phyloP scores from a whole-genome alignment of 352 stramenopile genomes.

The Phytophthora syringae region DNA sequence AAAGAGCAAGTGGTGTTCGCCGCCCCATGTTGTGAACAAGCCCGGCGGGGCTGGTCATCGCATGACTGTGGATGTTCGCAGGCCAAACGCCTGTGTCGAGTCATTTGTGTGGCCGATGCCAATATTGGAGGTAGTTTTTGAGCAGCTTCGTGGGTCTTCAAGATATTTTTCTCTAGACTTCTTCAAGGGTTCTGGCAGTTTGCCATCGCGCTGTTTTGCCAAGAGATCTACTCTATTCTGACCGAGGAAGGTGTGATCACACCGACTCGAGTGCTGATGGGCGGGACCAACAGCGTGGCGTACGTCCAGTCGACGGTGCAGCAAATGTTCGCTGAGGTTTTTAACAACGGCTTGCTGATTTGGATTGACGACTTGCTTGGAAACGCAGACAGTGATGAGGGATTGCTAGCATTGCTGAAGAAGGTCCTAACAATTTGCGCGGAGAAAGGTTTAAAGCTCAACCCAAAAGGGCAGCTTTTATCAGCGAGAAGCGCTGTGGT shows the following conservation, averaged over 20 bases:
- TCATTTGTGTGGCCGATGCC: conserved; percentile 20
- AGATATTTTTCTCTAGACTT: conserved; percentile 21
- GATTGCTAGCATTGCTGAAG: background rate
- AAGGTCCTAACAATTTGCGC: conserved; percentile 10
- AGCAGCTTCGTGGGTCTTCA: conserved; percentile 9
- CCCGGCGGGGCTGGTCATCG: background rate
- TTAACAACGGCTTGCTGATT: conserved; percentile 23
- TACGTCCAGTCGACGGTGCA: conserved; percentile 21
- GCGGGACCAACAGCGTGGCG: conserved; percentile 20
- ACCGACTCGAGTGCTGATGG: conserved; percentile 13
- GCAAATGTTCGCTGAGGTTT: conserved; percentile 20
- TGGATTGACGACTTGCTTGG: conserved; percentile 21
- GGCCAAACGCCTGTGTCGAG: conserved; percentile 9
- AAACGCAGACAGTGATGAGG: background rate
- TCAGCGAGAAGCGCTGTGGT: conserved; percentile 11
- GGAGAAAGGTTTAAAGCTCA: conserved; percentile 15
- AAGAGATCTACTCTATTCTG: conserved; percentile 25
- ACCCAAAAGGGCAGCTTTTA: conserved; percentile 14
- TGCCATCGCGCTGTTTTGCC: background rate
- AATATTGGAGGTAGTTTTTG: conserved; percentile 8
- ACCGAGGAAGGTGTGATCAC: conserved; percentile 23
- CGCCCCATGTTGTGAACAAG: conserved; percentile 11
- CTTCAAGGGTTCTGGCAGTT: conserved; percentile 28
- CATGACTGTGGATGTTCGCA: conserved; percentile 19
- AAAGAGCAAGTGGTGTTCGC: conserved; percentile 7